Evolutionary conservation across 352 stramenopile genomes (phyloP).

Genomic region (Phytophthora palmivora): DNA sequence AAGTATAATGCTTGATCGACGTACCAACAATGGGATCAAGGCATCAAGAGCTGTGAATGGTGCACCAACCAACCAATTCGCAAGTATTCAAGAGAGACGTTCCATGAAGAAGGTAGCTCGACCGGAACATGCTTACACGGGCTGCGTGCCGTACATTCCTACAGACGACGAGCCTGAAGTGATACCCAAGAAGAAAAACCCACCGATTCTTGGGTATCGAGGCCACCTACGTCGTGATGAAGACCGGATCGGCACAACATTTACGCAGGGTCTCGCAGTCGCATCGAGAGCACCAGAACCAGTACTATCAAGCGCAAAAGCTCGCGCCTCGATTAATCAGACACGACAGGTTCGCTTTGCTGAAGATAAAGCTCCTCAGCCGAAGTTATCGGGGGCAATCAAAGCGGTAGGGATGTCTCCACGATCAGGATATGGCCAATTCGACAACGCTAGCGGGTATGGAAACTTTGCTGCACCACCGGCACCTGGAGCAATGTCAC

Average conservation of each 20-base stretch:
- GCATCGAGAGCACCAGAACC: slow-evolving; percentile 27
- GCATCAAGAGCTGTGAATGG: slow-evolving; percentile 2
- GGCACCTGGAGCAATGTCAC: slow-evolving; percentile 12
- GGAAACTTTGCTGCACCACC: slow-evolving; percentile 44
- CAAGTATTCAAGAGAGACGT: slow-evolving; percentile 57
- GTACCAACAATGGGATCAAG: slow-evolving; percentile 7
- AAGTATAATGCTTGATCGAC: slow-evolving; percentile 22
- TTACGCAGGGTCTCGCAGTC: slow-evolving; percentile 60
- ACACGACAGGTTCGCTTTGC: slow-evolving; percentile 31
- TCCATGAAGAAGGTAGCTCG: slow-evolving; percentile 73
- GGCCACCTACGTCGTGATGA: slow-evolving; percentile 64
- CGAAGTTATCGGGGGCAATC: neutral
- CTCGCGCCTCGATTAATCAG: slow-evolving; percentile 6
- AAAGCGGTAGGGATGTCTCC: slow-evolving; percentile 21
- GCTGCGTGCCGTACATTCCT: slow-evolving; percentile 41
- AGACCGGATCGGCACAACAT: slow-evolving; percentile 74
- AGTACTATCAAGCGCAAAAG: slow-evolving; percentile 5
- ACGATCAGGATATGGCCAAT: slow-evolving; percentile 43
- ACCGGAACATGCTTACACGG: slow-evolving; percentile 76
- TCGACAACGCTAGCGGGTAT: slow-evolving; percentile 41
- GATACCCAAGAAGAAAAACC: slow-evolving; percentile 36
- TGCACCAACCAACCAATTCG: slow-evolving; percentile 30
- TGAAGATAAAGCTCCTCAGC: slow-evolving; percentile 13
- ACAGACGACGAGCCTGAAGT: slow-evolving; percentile 19
- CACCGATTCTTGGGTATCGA: slow-evolving; percentile 68